Conservation (phyloP, 306 rosid species). For the Astragalus membranaceus region DNA sequence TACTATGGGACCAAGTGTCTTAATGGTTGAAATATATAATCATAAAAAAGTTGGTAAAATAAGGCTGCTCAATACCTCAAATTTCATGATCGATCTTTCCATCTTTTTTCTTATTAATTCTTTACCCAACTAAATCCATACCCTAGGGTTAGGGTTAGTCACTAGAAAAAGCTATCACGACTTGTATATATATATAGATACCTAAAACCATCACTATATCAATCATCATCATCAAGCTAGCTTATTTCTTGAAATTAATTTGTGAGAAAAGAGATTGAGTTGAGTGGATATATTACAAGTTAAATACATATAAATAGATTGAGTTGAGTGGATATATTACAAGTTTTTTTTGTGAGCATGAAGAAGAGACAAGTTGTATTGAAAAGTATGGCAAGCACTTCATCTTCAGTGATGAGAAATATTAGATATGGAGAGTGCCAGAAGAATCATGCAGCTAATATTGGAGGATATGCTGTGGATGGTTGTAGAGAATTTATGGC, state of each 20-base stretch:
- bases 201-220: background rate
- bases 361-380: slow-evolving; percentile 74
- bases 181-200: slow-evolving; percentile 9
- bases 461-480: slow-evolving; percentile 88
- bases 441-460: slow-evolving; percentile 87
- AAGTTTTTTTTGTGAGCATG: slow-evolving; percentile 33
- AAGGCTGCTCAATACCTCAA: slow-evolving; percentile 31
- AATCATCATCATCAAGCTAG: background rate
- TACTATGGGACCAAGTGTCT: slow-evolving; percentile 17
- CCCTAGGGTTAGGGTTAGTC: slow-evolving; percentile 67
- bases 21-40: slow-evolving; percentile 20
- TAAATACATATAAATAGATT: background rate
- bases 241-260: background rate
- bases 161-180: slow-evolving; percentile 15
- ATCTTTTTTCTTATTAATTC: slow-evolving; percentile 7
- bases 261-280: slow-evolving; percentile 6
- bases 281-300: background rate
- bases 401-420: slow-evolving; percentile 58
- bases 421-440: slow-evolving; percentile 76
- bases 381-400: slow-evolving; percentile 36
- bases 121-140: slow-evolving; percentile 23
- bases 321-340: background rate
- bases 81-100: slow-evolving; percentile 7
- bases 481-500: slow-evolving; percentile 95
- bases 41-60: slow-evolving; percentile 32